Base-by-base conservation (phyloP, 2,329 filamentous ascomycete species). In the Teratosphaeria zuluensis region DNA sequence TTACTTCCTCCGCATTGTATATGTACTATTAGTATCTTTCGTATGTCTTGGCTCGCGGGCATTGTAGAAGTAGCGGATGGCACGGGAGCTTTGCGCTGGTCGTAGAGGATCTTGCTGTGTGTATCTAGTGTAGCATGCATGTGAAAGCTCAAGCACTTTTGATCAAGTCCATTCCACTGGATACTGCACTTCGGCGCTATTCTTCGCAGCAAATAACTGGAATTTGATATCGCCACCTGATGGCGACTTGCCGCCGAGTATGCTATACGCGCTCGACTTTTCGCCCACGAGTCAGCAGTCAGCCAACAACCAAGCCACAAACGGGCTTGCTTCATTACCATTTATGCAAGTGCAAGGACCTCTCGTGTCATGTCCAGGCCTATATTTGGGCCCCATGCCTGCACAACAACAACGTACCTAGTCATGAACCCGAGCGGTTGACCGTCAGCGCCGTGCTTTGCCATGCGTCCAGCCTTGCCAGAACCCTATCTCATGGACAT, bases 21-120 rank as follows among this genome's bases (percentile, higher is more conserved):
- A 11, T 48, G 42, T 48, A 21, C 42, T 48, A 19, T 11, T 48
- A 59, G 30, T 56, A 59, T 32, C 46, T 56, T 42, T 56, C 48
- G 48, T 59, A 46, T 54, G 55, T 59, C 42, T 56, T 56, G 33
- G 38, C 42, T 19, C n/a, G 19, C 42, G 42, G 2, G 42, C 42
- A 48, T 4, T 48, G 42, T 48, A 48, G 42, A 48, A 48, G 42
- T 48, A 48, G 42, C n/a, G 4, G 16, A 19, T 19, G 42, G 42
- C 42, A 48, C 42, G 19, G 9, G n/a, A 21, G n/a, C 42, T 21
- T 21, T 48, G 19, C 42, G 42, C 42, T 48, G 42, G 42, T 48
- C 42, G 42, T 21, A 48, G 42, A 48, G 42, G 5, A 48, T 19
- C n/a, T 48, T 48, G 42, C 42, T 48, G 42, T 48, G 42, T 48